Conservation (phyloP, 345 rosid genomes). For the Eucalyptus tenuipes region DNA sequence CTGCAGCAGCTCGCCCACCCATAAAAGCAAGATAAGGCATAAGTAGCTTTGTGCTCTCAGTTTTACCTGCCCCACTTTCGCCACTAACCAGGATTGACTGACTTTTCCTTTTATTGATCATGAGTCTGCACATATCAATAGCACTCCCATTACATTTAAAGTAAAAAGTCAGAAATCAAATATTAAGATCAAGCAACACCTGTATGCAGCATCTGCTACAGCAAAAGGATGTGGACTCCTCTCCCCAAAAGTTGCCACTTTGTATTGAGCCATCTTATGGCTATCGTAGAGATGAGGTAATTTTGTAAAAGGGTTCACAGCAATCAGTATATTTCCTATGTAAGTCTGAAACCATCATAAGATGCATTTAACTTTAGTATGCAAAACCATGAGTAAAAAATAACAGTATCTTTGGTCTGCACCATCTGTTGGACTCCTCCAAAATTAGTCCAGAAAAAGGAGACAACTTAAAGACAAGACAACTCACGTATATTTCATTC, state of each 20-base stretch:
- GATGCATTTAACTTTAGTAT: neutral
- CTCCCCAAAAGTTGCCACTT: slow-evolving; percentile 93
- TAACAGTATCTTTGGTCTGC: neutral
- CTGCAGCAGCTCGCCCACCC: slow-evolving; percentile 94
- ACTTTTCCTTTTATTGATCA: slow-evolving; percentile 82
- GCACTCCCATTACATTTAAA: neutral
- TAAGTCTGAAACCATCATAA: slow-evolving; percentile 62
- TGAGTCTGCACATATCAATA: slow-evolving; percentile 43
- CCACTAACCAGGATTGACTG: slow-evolving; percentile 96
- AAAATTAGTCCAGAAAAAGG: neutral
- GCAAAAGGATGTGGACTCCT: slow-evolving; percentile 99
- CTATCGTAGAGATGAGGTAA: slow-evolving; percentile 92
- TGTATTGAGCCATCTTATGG: slow-evolving; percentile 96
- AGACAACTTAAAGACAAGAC: neutral
- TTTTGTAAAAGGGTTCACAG: slow-evolving; percentile 90
- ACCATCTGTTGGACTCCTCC: neutral
- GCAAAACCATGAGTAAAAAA: neutral
- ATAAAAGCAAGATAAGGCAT: slow-evolving; percentile 98
- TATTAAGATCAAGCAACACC: slow-evolving; percentile 26
- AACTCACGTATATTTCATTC: slow-evolving; percentile 89
- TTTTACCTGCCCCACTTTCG: slow-evolving; percentile 99
- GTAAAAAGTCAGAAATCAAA: neutral
- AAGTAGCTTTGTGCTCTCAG: slow-evolving; percentile 93
- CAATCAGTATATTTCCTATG: slow-evolving; percentile 87
- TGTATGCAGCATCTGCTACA: slow-evolving; percentile 95